A percentile compares a stretch with the other conserved stretches of the same genome.
Conservation (phyloP, 2,329 filamentous ascomycete genomes). For the Verticillium zaregamsianum region DNA sequence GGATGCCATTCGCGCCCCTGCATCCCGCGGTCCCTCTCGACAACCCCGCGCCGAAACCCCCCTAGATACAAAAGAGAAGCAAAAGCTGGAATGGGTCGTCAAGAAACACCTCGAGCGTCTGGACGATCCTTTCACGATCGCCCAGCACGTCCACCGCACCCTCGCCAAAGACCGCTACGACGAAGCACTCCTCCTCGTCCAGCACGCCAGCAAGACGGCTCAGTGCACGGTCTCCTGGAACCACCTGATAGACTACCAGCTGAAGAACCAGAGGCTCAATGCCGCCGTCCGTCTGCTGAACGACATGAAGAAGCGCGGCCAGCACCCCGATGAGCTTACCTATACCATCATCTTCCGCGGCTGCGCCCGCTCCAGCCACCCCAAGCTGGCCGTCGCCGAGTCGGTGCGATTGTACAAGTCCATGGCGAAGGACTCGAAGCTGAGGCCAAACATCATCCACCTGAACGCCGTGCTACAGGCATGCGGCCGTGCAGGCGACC, state of each 20-base stretch:
- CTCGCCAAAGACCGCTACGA: constrained; percentile 54
- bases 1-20: neutral
- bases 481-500: constrained; percentile 68
- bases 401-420: constrained; percentile 74
- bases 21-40: neutral
- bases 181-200: constrained; percentile 65
- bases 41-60: neutral
- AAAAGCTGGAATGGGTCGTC: constrained; percentile 31
- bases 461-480: constrained; percentile 84
- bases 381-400: constrained; percentile 57
- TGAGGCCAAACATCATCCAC: constrained; percentile 75
- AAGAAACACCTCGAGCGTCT: constrained; percentile 58
- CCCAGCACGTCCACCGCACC: constrained; percentile 58
- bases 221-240: constrained; percentile 82
- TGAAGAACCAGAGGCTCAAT: constrained; percentile 57
- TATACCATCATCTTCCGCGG: constrained; percentile 81
- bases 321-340: constrained; percentile 75
- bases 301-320: constrained; percentile 94
- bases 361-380: constrained; percentile 57
- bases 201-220: constrained; percentile 61
- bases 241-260: constrained; percentile 67
- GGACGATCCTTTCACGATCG: constrained; percentile 69
- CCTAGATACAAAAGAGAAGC: constrained; percentile 15
- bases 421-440: constrained; percentile 58
- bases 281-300: constrained; percentile 80